phyloP scores from a whole-genome alignment of 306 rosid species.

The Canavalia gladiata region DNA sequence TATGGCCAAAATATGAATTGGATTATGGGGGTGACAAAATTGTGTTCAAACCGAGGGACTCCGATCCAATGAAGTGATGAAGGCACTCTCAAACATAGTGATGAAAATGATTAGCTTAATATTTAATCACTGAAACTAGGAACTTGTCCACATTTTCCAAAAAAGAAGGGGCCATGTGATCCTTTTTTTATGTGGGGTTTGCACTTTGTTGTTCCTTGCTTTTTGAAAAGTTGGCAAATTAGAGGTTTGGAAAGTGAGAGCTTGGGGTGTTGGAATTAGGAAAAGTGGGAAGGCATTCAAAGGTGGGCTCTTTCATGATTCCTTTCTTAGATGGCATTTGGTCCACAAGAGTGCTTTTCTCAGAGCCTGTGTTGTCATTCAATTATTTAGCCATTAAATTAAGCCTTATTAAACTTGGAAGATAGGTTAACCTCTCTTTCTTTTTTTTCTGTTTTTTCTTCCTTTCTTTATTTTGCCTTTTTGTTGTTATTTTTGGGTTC shows the following conservation, averaged over 20 bases:
- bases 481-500: slow-evolving; percentile 38
- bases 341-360: slow-evolving; percentile 52
- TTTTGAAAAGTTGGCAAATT: slow-evolving; percentile 73
- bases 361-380: not conserved
- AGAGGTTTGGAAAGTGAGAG: slow-evolving; percentile 72
- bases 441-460: not conserved
- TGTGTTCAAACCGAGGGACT: slow-evolving; percentile 59
- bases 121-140: slow-evolving; percentile 57
- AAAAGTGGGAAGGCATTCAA: slow-evolving; percentile 70
- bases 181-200: slow-evolving; percentile 48
- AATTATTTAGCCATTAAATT: slow-evolving; percentile 46
- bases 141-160: slow-evolving; percentile 61
- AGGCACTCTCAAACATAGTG: slow-evolving; percentile 53
- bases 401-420: slow-evolving; percentile 48
- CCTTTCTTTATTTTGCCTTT: not conserved
- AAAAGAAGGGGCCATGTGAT: slow-evolving; percentile 55
- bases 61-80: slow-evolving; percentile 72
- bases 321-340: slow-evolving; percentile 58
- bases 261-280: slow-evolving; percentile 74
- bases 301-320: slow-evolving; percentile 63
- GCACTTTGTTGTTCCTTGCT: slow-evolving; percentile 65
- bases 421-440: slow-evolving; percentile 29
- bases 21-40: slow-evolving; percentile 49
- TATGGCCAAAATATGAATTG: slow-evolving; percentile 6
- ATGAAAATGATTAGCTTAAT: slow-evolving; percentile 73